phyloP scores from a whole-genome alignment of 1,139 yeast species.

The Suhomyces terraborum region DNA sequence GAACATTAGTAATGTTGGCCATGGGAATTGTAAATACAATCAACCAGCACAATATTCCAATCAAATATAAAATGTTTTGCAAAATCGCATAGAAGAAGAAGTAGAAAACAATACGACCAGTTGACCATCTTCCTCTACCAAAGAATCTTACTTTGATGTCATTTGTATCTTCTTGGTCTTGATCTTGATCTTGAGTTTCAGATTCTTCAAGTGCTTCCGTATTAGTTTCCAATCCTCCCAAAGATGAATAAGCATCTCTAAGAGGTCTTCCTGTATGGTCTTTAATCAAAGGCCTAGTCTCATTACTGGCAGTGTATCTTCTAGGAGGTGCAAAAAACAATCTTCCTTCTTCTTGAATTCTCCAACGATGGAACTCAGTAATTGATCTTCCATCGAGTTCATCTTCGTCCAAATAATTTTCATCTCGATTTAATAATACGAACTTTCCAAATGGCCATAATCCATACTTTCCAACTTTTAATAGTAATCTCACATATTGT shows the following conservation, averaged over 20 bases:
- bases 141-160: slow-evolving; percentile 64
- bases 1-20: slow-evolving; percentile 64
- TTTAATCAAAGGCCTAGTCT: slow-evolving; percentile 43
- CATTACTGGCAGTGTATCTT: slow-evolving; percentile 39
- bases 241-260: slow-evolving; percentile 41
- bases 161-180: slow-evolving; percentile 20
- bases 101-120: slow-evolving; percentile 80
- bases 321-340: slow-evolving; percentile 71
- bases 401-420: slow-evolving; percentile 83
- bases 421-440: slow-evolving; percentile 75
- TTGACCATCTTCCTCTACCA: slow-evolving; percentile 92
- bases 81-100: slow-evolving; percentile 67
- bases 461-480: slow-evolving; percentile 68
- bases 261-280: slow-evolving; percentile 49
- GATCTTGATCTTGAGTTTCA: slow-evolving; percentile 35
- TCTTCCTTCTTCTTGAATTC: slow-evolving; percentile 71
- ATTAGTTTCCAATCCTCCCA: slow-evolving; percentile 21
- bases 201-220: slow-evolving; percentile 25
- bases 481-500: slow-evolving; percentile 61
- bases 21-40: slow-evolving; percentile 90
- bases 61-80: slow-evolving; percentile 63
- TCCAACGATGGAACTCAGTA: slow-evolving; percentile 88
- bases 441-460: slow-evolving; percentile 88
- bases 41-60: slow-evolving; percentile 74
- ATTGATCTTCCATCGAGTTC: slow-evolving; percentile 84